Base-by-base conservation (phyloP, 768 basidiomycete genomes). In the Udeniomyces megalosporus region DNA sequence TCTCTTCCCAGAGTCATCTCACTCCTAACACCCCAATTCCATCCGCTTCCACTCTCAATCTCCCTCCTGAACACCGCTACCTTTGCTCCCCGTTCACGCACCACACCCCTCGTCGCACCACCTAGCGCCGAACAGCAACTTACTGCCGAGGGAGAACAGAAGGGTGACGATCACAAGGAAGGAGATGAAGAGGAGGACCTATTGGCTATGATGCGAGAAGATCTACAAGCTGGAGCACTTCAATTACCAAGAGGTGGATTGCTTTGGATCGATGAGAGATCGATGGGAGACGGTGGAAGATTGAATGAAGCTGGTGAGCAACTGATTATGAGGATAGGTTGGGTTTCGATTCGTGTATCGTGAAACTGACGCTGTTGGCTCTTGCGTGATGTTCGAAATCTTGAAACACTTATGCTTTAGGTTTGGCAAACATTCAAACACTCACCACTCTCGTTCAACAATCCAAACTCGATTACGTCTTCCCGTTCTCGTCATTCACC, bases 391-490 rank as follows among this genome's bases (percentile, higher is more conserved):
- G n/a, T n/a, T n/a, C n/a, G n/a, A n/a, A n/a, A n/a, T n/a, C n/a
- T n/a, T n/a, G n/a, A n/a, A n/a, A n/a, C n/a, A n/a, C n/a, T n/a
- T n/a, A n/a, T n/a, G n/a, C n/a, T n/a, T n/a, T n/a, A 15, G 71
- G 71, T 12, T 66, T 72, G 2, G 44, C 66, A 1, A 72, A 72
- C 57, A n/a, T 72, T 5, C 67, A 68, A 10, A 57, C 64, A 11
- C 59, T 70, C n/a, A 55, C 66, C 2, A 67, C 61, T 22, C 62
- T 68, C 14, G 34, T 72, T 29, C 49, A 64, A 12, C 65, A 70
- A 46, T 70, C 70, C 44, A 71, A 68, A 53, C 61, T 72, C 14
- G 64, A 63, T 0, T 71, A 70, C 54, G 64, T 64, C 50, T 72
- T 71, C 62, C 70, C 71, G 4, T 72, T 61, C 66, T 71, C 70